Percentiles rank a stretch among this genome's conserved stretches.
Conservation (phyloP, 345 rosid genomes). For the Rhodomyrtus tomentosa region DNA sequence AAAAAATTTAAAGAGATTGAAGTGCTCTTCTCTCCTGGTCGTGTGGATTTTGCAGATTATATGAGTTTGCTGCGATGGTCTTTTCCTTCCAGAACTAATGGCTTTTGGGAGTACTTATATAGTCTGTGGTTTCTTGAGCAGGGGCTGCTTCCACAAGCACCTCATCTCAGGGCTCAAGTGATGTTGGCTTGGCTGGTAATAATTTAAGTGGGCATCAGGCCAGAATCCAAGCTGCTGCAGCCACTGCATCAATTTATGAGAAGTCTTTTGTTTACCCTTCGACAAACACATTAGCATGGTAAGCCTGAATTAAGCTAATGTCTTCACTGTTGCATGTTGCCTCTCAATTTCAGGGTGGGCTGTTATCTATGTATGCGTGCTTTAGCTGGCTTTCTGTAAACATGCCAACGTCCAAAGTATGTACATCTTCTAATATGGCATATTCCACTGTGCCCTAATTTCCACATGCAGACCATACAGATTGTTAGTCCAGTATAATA, state of each 20-base stretch:
- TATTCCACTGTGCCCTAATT: neutral
- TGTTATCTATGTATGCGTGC: neutral
- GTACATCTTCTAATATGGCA: neutral
- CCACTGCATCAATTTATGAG: constrained; percentile 76
- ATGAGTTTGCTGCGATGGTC: neutral
- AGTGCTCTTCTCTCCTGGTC: neutral
- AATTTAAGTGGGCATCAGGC: constrained; percentile 53
- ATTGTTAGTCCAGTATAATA: neutral
- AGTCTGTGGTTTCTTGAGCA: constrained; percentile 6
- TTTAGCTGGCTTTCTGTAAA: neutral
- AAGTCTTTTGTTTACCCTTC: constrained; percentile 80
- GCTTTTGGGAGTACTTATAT: neutral
- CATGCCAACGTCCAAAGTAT: neutral
- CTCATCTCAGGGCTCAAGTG: constrained; percentile 34
- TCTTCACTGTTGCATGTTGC: neutral
- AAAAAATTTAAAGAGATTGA: neutral
- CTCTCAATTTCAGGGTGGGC: neutral
- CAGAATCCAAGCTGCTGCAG: constrained; percentile 74
- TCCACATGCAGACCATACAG: neutral
- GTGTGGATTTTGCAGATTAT: neutral
- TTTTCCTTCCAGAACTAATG: neutral
- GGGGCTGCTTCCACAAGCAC: constrained; percentile 34
- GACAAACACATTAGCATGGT: constrained; percentile 55
- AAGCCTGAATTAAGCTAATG: constrained; percentile 6
- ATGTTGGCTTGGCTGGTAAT: constrained; percentile 16